These are phyloP conservation scores for Amanita phalloides DNA, from an alignment of 768 basidiomycete species.

Conservation along the genomic window DNA sequence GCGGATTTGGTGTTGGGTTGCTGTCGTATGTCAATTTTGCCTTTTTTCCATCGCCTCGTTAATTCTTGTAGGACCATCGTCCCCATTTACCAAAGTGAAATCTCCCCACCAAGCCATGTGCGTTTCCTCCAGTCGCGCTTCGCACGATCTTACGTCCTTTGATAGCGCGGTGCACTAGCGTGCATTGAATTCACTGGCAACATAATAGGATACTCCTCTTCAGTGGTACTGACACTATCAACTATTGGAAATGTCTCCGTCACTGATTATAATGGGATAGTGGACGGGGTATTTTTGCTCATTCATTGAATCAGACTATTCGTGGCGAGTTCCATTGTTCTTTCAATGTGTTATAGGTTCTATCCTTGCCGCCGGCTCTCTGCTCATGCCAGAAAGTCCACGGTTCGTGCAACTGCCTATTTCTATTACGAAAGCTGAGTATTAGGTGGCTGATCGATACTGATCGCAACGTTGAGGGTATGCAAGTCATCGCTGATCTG, in stretches of 20 bases:
- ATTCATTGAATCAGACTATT: constrained; percentile 71
- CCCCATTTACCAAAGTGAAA: constrained; percentile 92
- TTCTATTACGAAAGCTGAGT: constrained; percentile 17
- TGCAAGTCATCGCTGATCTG: constrained; percentile 79
- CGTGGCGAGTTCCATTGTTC: constrained; percentile 89
- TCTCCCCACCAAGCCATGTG: constrained; percentile 86
- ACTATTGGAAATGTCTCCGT: not conserved
- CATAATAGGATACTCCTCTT: constrained; percentile 81
- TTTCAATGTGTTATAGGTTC: constrained; percentile 82
- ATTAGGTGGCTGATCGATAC: constrained; percentile 83
- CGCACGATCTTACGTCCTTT: not conserved
- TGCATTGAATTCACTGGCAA: constrained; percentile 96
- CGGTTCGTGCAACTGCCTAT: constrained; percentile 31
- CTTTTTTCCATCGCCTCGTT: not conserved
- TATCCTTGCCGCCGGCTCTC: constrained; percentile 68
- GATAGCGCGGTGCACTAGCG: constrained; percentile 78
- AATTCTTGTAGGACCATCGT: constrained; percentile 60
- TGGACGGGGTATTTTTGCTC: constrained; percentile 96
- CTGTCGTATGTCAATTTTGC: constrained; percentile 49
- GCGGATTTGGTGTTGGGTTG: constrained; percentile 86
- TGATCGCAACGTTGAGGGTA: constrained; percentile 72
- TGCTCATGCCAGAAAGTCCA: constrained; percentile 86
- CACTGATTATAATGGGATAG: constrained; percentile 22
- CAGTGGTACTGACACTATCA: constrained; percentile 45
- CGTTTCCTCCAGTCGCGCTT: constrained; percentile 11